phyloP scores from a whole-genome alignment of 306 rosid species.

The Dicorynia guianensis region DNA sequence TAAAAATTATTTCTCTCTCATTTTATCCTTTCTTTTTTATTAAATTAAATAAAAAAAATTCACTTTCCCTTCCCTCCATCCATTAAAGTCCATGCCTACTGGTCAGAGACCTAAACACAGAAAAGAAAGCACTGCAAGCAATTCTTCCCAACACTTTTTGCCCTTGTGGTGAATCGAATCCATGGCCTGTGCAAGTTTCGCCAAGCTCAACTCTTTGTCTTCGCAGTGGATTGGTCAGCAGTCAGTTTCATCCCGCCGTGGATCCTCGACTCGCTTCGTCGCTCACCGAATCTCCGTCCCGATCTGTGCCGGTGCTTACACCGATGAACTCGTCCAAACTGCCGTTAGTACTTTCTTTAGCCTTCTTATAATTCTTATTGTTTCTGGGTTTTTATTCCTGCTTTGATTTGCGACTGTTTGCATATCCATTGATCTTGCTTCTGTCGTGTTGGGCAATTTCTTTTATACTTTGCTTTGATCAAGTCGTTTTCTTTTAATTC shows the following conservation, averaged over 20 bases:
- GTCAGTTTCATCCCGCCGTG: constrained; percentile 61
- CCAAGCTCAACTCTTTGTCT: constrained; percentile 70
- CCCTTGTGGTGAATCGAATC: constrained; percentile 43
- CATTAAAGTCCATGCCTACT: too few relatives aligned
- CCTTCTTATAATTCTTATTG: neutral
- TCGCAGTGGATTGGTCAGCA: constrained; percentile 77
- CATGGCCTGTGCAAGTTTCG: constrained; percentile 73
- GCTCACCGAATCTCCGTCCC: constrained; percentile 45
- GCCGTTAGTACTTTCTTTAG: neutral
- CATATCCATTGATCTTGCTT: neutral
- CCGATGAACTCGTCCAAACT: too few relatives aligned
- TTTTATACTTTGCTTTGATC: neutral
- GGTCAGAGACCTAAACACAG: too few relatives aligned
- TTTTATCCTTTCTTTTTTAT: too few relatives aligned
- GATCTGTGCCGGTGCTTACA: too few relatives aligned
- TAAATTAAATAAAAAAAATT: too few relatives aligned
- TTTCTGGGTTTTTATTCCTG: neutral
- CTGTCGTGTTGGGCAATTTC: neutral
- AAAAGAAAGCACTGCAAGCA: too few relatives aligned
- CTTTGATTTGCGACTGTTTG: neutral
- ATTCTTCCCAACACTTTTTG: neutral
- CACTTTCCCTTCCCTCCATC: too few relatives aligned
- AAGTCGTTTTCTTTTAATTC: neutral
- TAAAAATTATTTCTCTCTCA: too few relatives aligned
- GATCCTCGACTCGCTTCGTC: constrained; percentile 59